Conservation (phyloP, 2,329 filamentous ascomycete genomes). For the Venturia aucupariae region DNA sequence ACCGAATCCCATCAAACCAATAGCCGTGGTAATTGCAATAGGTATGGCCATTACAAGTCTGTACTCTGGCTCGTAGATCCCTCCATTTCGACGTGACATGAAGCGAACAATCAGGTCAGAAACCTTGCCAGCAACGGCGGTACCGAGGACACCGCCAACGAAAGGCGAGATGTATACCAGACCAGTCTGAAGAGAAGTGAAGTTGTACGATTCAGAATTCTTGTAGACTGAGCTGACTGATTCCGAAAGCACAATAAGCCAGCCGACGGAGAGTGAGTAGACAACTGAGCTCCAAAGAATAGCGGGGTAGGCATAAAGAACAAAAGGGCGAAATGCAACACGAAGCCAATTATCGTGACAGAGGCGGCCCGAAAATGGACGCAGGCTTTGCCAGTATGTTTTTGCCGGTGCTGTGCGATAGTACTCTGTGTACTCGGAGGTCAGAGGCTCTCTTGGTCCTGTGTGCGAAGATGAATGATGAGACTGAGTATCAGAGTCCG, state of each 20-base stretch:
- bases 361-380: constrained; percentile 69
- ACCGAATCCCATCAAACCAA: constrained; percentile 92
- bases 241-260: constrained; percentile 92
- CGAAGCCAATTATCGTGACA: constrained; percentile 70
- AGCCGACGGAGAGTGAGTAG: constrained; percentile 82
- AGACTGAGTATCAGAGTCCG: neutral
- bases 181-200: constrained; percentile 69
- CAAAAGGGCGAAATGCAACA: constrained; percentile 69
- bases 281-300: constrained; percentile 82
- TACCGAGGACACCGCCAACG: constrained; percentile 80
- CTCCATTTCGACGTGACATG: constrained; percentile 80
- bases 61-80: constrained; percentile 91
- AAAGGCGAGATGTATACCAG: constrained; percentile 88
- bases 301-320: constrained; percentile 78
- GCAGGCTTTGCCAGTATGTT: constrained; percentile 66
- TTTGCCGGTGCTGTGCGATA: constrained; percentile 58
- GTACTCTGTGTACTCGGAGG: constrained; percentile 57
- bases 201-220: constrained; percentile 61
- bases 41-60: constrained; percentile 80
- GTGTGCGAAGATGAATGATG: neutral
- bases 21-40: constrained; percentile 65
- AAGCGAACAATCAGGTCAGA: constrained; percentile 75
- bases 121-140: constrained; percentile 78
- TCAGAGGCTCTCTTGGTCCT: neutral
- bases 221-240: constrained; percentile 74